These are phyloP conservation scores for Luvunga scandens DNA, from an alignment of 345 rosid species.

Conservation along the genomic window DNA sequence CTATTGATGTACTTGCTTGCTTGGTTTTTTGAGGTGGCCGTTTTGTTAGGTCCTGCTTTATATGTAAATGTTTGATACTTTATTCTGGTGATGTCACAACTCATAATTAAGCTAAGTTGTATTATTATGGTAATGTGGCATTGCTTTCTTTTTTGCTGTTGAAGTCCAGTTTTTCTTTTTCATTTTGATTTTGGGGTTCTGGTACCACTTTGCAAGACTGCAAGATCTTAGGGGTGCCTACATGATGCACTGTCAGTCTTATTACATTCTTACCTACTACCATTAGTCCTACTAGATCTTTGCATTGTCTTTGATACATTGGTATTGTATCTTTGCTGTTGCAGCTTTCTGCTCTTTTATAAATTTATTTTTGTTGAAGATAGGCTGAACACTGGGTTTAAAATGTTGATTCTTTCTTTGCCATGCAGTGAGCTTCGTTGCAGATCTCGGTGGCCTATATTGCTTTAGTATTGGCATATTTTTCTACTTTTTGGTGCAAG, in stretches of 20 bases:
- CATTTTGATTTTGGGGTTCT: too few species aligned
- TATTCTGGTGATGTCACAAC: neutral
- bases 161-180: neutral
- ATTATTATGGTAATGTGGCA: neutral
- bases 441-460: conserved; percentile 96
- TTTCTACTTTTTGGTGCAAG: conserved; percentile 89
- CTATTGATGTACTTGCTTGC: neutral
- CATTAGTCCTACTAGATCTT: neutral
- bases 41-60: neutral
- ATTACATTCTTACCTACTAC: neutral
- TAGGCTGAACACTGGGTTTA: neutral
- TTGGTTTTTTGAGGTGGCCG: neutral
- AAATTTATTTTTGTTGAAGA: conserved; percentile 1
- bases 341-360: neutral
- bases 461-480: conserved; percentile 93
- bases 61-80: neutral
- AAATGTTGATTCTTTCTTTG: conserved; percentile 11
- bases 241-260: neutral
- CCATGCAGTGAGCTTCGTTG: conserved; percentile 92
- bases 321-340: neutral
- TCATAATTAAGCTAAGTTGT: neutral
- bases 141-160: neutral
- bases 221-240: neutral
- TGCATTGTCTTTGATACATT: neutral
- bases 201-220: neutral